phyloP scores from a whole-genome alignment of 2,329 filamentous ascomycete genomes.

The Teratosphaeria pseudoeucalypti region DNA sequence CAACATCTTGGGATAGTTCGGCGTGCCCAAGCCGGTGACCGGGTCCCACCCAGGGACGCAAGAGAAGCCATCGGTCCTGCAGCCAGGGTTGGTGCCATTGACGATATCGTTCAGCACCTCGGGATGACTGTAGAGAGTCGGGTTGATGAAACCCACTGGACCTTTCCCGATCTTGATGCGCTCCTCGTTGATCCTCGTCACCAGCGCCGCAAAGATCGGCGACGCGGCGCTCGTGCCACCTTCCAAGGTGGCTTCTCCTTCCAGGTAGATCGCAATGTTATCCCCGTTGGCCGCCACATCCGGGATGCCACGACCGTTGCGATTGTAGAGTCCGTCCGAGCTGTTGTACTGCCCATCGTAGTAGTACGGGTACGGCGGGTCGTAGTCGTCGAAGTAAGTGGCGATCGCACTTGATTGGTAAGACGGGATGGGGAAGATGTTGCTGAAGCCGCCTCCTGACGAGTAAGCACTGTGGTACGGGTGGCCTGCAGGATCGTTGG shows the following conservation, averaged over 20 bases:
- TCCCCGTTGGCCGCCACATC: slow-evolving; percentile 30
- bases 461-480: slow-evolving; percentile 8
- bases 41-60: slow-evolving; percentile 7
- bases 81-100: slow-evolving; percentile 23
- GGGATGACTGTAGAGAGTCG: slow-evolving; percentile 17
- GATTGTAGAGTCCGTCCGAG: slow-evolving; percentile 20
- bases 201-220: slow-evolving; percentile 19
- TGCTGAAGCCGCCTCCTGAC: slow-evolving; percentile 26
- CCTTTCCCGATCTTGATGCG: slow-evolving; percentile 13
- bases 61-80: slow-evolving; percentile 20
- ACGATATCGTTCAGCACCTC: slow-evolving; percentile 17
- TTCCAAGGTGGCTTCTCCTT: slow-evolving; percentile 24
- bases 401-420: slow-evolving; percentile 27
- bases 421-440: slow-evolving; percentile 17
- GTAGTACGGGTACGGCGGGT: slow-evolving; percentile 16
- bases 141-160: slow-evolving; percentile 25
- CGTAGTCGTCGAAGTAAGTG: slow-evolving; percentile 19
- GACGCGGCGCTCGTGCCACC: slow-evolving; percentile 17
- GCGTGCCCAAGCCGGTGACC: slow-evolving; percentile 14
- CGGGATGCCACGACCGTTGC: slow-evolving; percentile 24
- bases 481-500: slow-evolving; percentile 6
- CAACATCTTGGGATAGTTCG: slow-evolving; percentile 18
- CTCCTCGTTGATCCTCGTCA: slow-evolving; percentile 21
- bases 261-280: slow-evolving; percentile 31
- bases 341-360: slow-evolving; percentile 11